These are phyloP conservation scores for Aspergillus sp. DNA, from an alignment of 2,329 filamentous ascomycete species.

Conservation along the genomic window DNA sequence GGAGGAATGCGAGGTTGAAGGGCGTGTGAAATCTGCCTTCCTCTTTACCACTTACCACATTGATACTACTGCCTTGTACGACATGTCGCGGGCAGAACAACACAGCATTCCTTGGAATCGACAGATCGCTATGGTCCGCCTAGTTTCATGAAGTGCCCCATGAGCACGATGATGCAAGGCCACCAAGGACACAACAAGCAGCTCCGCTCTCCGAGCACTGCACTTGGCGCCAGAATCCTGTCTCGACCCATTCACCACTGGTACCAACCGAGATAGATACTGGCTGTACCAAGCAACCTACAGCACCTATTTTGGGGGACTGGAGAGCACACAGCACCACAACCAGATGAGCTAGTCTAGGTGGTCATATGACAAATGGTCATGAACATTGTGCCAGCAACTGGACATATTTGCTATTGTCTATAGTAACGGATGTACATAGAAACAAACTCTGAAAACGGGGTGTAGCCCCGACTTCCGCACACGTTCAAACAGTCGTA, in stretches of 20 bases:
- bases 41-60: background rate
- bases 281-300: background rate
- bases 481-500: background rate
- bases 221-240: background rate
- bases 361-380: background rate
- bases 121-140: no score
- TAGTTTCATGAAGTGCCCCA: no score
- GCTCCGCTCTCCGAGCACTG: background rate
- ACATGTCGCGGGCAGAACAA: background rate
- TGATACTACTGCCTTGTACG: background rate
- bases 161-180: background rate
- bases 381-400: no score
- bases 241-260: background rate
- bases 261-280: background rate
- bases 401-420: background rate
- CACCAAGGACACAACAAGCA: background rate
- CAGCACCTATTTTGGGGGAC: background rate
- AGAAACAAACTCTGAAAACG: no score
- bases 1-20: slow-evolving; percentile 52
- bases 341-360: background rate
- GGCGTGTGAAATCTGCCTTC: slow-evolving; percentile 20
- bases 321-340: background rate
- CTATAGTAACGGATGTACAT: background rate
- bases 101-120: background rate
- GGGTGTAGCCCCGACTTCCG: no score